A percentile compares a stretch with the other conserved stretches of the same genome.
Conservation (phyloP, 2,329 filamentous ascomycete species). For the Pyrenochaeta sp. region DNA sequence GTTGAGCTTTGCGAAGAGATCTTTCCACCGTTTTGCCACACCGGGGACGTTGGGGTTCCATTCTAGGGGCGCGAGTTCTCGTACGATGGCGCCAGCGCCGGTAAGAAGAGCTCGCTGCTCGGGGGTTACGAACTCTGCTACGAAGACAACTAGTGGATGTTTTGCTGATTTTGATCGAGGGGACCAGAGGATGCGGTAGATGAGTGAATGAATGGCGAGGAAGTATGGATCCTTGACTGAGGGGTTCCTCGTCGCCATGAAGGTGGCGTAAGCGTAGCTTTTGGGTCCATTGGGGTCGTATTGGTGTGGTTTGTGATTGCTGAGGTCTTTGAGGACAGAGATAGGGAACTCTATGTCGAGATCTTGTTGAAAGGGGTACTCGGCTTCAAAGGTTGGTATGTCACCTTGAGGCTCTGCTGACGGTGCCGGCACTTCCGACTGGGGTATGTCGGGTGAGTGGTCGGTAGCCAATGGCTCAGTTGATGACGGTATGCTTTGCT, state of each 20-base stretch:
- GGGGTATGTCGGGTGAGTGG: neutral
- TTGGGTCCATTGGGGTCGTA: slow-evolving; percentile 25
- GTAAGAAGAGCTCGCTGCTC: slow-evolving; percentile 41
- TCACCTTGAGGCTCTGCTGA: neutral
- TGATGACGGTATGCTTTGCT: neutral
- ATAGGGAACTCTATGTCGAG: slow-evolving; percentile 34
- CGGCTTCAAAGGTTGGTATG: slow-evolving; percentile 23
- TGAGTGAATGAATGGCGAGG: slow-evolving; percentile 43
- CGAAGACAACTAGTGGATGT: slow-evolving; percentile 45
- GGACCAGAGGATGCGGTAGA: slow-evolving; percentile 46
- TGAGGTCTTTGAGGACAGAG: slow-evolving; percentile 21
- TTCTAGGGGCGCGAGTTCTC: slow-evolving; percentile 38
- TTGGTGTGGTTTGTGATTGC: slow-evolving; percentile 32
- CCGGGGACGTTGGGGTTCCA: slow-evolving; percentile 37
- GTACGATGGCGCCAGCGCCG: slow-evolving; percentile 44
- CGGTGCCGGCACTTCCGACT: neutral
- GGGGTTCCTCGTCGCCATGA: slow-evolving; percentile 41
- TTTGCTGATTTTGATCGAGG: slow-evolving; percentile 32
- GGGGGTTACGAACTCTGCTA: slow-evolving; percentile 41
- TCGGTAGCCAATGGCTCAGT: neutral
- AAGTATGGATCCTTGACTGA: slow-evolving; percentile 48
- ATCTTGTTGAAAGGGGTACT: slow-evolving; percentile 39
- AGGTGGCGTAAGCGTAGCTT: slow-evolving; percentile 42
- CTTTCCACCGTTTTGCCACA: slow-evolving; percentile 39
- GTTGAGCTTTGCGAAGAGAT: slow-evolving; percentile 48